Base-by-base conservation (phyloP, 225 moss, liverwort and hornwort genomes). In the Marchantia polymorpha region DNA sequence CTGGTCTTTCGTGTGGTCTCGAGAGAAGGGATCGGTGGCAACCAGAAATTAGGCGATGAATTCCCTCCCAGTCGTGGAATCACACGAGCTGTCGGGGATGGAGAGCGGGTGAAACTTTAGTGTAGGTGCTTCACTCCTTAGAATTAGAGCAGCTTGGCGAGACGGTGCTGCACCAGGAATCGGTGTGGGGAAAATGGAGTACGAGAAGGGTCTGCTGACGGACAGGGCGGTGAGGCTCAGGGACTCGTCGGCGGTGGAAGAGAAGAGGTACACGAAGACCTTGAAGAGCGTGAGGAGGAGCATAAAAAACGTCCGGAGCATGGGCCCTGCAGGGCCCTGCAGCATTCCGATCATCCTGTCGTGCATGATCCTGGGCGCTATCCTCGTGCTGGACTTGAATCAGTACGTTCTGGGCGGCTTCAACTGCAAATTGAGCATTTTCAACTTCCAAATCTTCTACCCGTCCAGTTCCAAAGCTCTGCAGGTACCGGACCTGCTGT, bases 391-490 rank as follows among this genome's bases (percentile, higher is more conserved):
- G 3, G 52, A 69, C 27, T 8, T 78, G 16, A 78, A 69, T 60
- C 68, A 78, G 68, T 78, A 68, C 29, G 25, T 78, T 4, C 29
- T 78, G 0, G 78, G 78, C 19, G 55, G 9, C 19, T 55, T 78
- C 17, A 26, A 78, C 66, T 78, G 78, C 78, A 68, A 31, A 52
- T 27, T 69, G 52, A 78, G 53, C 29, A 78, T 78, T n/a, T 53
- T 78, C 52, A 68, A 69, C 27, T 56, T 78, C 31, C 68, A 54
- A 19, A 26, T 78, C 52, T 17, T 68, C 68, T 68, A 52, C n/a
- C 15, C 52, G 17, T 19, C 78, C 19, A 69, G 54, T 52, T 52
- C 53, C 51, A 52, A 16, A 50, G 66, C 50, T 8, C 23, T 8
- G 19, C 51, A 23, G 3, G 78, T 52, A 22, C 27, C 78, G 10